Base-by-base conservation (phyloP, 2,329 filamentous ascomycete genomes). In the Rasamsonia emersonii region DNA sequence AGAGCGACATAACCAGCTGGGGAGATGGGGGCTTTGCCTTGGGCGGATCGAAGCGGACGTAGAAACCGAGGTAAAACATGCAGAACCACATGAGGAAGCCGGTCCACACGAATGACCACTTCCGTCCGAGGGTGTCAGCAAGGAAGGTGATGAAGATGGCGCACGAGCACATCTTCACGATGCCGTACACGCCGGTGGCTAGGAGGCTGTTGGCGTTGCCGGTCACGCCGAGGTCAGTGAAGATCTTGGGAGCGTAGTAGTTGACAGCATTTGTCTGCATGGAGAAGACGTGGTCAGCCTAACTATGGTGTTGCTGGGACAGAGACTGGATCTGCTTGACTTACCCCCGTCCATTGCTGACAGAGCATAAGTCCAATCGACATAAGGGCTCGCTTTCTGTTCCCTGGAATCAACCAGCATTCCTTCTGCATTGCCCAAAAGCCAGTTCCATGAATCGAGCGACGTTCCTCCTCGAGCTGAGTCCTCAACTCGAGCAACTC, bases 61-160 rank as follows among this genome's bases (percentile, higher is more conserved):
- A 84, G 33, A 82, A 67, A n/a, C 78, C 80, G 37, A 84, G 75
- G 49, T 82, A 77, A 54, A 76, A 73, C 74, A 84, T 79, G 41
- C 71, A 67, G 10, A 68, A 41, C 6, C 68, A 76, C 59, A 79
- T 74, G 1, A 71, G 75, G 32, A 73, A 68, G 6, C 71, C 75
- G 1, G 77, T 82, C 73, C 74, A 79, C 10, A 82, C 60, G 13
- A 82, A 61, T 2, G 67, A 72, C 44, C 70, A 66, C 39, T 77
- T 63, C 35, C 81, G 71, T 14, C 81, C 81, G 1, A 85, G 71
- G 2, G 76, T 78, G 51, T 85, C 81, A 37, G 77, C 77, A 9
- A 73, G 70, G 44, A 82, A 77, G 42, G 79, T 50, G 16, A 85
- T 65, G 63, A 84, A 85, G 32, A 67, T 49, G 4, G 70, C 65